Percentiles rank a stretch among this genome's conserved stretches.
phyloP scores from a whole-genome alignment of 2,329 filamentous ascomycete species.

The Nigrospora sphaerica region DNA sequence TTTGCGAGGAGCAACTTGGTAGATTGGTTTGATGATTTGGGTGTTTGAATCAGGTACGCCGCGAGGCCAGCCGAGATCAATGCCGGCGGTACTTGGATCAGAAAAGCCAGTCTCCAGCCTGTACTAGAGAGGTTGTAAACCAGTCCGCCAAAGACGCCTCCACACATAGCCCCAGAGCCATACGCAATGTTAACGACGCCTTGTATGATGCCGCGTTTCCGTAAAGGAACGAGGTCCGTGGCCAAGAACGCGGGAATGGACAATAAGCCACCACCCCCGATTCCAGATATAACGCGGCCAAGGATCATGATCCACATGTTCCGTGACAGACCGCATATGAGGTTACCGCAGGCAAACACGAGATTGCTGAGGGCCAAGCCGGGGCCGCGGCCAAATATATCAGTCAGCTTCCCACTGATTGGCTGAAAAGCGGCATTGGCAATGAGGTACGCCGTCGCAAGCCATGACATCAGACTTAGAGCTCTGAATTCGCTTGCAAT shows the following conservation, averaged over 20 bases:
- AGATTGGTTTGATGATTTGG: slow-evolving; percentile 61
- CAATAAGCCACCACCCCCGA: slow-evolving; percentile 77
- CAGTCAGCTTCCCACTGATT: slow-evolving; percentile 75
- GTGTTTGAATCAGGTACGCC: slow-evolving; percentile 61
- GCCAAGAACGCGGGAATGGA: slow-evolving; percentile 66
- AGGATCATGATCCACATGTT: slow-evolving; percentile 59
- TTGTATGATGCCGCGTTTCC: slow-evolving; percentile 72
- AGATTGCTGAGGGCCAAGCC: slow-evolving; percentile 74
- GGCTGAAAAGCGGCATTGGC: slow-evolving; percentile 83
- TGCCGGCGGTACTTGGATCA: slow-evolving; percentile 68
- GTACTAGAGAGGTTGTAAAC: slow-evolving; percentile 58
- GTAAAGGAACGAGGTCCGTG: slow-evolving; percentile 65
- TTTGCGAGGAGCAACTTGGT: slow-evolving; percentile 63
- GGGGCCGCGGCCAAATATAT: slow-evolving; percentile 76
- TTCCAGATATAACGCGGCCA: slow-evolving; percentile 71
- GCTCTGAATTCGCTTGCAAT: slow-evolving; percentile 80
- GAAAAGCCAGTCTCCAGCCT: slow-evolving; percentile 69
- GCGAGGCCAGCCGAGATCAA: slow-evolving; percentile 63
- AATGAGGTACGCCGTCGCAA: slow-evolving; percentile 81
- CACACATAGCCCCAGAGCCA: slow-evolving; percentile 71
- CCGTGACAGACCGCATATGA: slow-evolving; percentile 71
- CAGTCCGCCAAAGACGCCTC: slow-evolving; percentile 75
- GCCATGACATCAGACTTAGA: slow-evolving; percentile 76
- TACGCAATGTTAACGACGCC: slow-evolving; percentile 80
- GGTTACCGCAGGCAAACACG: slow-evolving; percentile 72